Evolutionary conservation across 257 asterid species (phyloP), one percentile per base, ranked within the genome.

Genomic region (Knoxia roxburghii): DNA sequence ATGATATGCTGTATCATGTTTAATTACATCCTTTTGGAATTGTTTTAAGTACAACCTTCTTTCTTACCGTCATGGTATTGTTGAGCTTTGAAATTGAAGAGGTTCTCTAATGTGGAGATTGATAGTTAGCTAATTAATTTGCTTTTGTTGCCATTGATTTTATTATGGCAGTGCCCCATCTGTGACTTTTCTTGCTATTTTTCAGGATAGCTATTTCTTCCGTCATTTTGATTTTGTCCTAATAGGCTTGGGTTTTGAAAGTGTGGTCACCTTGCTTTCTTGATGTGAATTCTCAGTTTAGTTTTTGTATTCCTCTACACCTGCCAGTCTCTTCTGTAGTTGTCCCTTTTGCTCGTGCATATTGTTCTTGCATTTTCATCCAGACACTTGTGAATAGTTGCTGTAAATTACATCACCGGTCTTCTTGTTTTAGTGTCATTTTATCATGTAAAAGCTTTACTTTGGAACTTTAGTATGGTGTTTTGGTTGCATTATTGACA

Each of bases 401-500:
- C 13, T 4, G 9, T 51, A n/a, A n/a, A n/a, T n/a, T n/a, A n/a
- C n/a, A n/a, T n/a, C n/a, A n/a, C n/a, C n/a, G n/a, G n/a, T n/a
- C n/a, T n/a, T 11, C 49, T 43, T 43, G 17, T 43, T 43, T 43
- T 43, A 43, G 18, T 11, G 8, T 13, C n/a, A n/a, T n/a, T n/a
- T n/a, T 3, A 37, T 9, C 9, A 46, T 13, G 24, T 33, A 33
- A 10, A 37, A 11, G 24, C 8, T 41, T 48, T 46, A 17, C 46
- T 35, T 51, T 27, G 39, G 39, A 56, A 23, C 18, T 21, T 54
- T n/a, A n/a, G 60, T 29, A 18, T 54, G 60, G 29, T 55, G 4
- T 29, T 48, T 57, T 55, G 61, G 49, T 58, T 75, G 26, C 67
- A 56, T 69, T 61, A 67, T 61, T 70, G 69, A 69, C 53, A 46